Percentiles rank a stretch among this genome's conserved stretches.
Evolutionary conservation across 2,329 filamentous ascomycete species (phyloP).

Genomic region (Domatiomyces globalis): DNA sequence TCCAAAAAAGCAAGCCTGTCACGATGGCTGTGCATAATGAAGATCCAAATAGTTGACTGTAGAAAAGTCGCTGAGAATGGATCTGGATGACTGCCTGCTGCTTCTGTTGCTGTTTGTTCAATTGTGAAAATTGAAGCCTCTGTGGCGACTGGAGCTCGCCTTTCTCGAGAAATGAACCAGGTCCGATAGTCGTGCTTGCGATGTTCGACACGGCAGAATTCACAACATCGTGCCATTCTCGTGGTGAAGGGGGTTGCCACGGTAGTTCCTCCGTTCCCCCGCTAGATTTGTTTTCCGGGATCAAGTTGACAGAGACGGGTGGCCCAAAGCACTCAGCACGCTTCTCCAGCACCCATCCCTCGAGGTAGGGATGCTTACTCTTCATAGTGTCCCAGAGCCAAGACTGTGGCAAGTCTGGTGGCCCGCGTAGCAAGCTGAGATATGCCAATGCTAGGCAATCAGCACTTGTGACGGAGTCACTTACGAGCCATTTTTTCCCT

Average conservation of each 20-base stretch:
- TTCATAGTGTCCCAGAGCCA: constrained; percentile 48
- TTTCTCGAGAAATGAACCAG: background rate
- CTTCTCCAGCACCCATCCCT: constrained; percentile 32
- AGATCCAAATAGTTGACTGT: constrained; percentile 7
- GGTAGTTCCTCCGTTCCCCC: constrained; percentile 8
- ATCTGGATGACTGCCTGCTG: constrained; percentile 6
- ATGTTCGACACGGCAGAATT: constrained; percentile 2
- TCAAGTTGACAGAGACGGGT: constrained; percentile 9
- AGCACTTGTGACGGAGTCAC: constrained; percentile 43
- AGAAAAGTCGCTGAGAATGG: constrained; percentile 7
- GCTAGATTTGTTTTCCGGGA: background rate
- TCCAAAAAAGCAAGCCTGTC: constrained; percentile 17
- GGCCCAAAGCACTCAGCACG: constrained; percentile 26
- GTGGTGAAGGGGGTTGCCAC: constrained; percentile 7
- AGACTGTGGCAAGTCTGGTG: constrained; percentile 44
- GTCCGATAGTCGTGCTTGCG: background rate
- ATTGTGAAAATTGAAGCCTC: background rate
- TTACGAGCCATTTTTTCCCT: constrained; percentile 40
- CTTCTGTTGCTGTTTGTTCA: constrained; percentile 4
- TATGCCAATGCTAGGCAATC: constrained; percentile 76
- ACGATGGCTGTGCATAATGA: constrained; percentile 5
- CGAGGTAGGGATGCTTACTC: constrained; percentile 33
- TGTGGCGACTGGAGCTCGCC: background rate
- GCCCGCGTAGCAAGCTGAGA: constrained; percentile 52
- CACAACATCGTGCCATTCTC: constrained; percentile 3